phyloP scores from a whole-genome alignment of 2,329 filamentous ascomycete species.

The Hypoxylon sp. region DNA sequence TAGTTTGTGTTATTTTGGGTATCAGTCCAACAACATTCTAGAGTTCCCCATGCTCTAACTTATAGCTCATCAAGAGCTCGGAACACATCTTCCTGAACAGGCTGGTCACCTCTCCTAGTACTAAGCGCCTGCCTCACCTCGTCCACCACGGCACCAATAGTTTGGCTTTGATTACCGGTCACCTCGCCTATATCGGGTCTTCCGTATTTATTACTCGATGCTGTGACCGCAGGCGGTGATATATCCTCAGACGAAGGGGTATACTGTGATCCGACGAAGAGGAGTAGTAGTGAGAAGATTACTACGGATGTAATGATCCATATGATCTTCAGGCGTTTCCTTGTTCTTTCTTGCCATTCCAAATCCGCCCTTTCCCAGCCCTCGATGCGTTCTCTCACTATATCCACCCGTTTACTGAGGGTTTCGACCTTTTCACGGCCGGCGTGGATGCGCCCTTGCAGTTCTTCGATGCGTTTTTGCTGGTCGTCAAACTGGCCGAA shows the following conservation, averaged over 20 bases:
- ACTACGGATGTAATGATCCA: constrained; percentile 72
- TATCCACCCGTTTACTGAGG: constrained; percentile 74
- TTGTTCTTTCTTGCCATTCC: constrained; percentile 78
- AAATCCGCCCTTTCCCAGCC: constrained; percentile 76
- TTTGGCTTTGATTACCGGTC: constrained; percentile 45
- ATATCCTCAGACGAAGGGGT: constrained; percentile 44
- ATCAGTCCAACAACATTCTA: neutral
- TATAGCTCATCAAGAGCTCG: constrained; percentile 56
- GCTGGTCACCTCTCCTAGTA: constrained; percentile 43
- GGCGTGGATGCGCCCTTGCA: constrained; percentile 73
- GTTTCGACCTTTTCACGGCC: constrained; percentile 72
- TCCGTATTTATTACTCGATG: constrained; percentile 27
- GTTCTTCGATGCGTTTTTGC: constrained; percentile 71
- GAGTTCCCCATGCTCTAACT: constrained; percentile 15
- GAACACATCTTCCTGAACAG: constrained; percentile 49
- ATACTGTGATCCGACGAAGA: constrained; percentile 59
- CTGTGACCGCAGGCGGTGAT: constrained; percentile 29
- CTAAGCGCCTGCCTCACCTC: constrained; percentile 52
- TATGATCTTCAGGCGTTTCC: constrained; percentile 72
- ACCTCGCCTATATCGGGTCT: constrained; percentile 29
- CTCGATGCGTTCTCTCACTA: constrained; percentile 75
- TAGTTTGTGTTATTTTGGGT: constrained; percentile 7
- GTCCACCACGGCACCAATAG: constrained; percentile 47
- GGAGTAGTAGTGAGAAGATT: constrained; percentile 63
- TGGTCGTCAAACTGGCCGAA: constrained; percentile 77